A percentile compares a stretch with the other conserved stretches of the same genome.
Evolutionary conservation across 2,329 filamentous ascomycete genomes (phyloP).

Genomic region (Domatiomyces catenatus): DNA sequence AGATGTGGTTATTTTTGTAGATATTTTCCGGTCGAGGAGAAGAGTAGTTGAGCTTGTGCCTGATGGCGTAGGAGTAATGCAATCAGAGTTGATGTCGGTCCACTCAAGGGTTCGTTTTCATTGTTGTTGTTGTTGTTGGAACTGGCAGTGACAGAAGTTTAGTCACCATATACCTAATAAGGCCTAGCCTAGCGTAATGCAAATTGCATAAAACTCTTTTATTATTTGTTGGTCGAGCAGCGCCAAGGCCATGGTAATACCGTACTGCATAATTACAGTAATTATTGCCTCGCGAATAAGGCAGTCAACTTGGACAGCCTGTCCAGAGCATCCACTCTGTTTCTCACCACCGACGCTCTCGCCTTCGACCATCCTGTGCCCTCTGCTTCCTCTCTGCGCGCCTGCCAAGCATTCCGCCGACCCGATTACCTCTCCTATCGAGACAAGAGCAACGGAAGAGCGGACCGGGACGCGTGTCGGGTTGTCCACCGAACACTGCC

Average conservation of each 20-base stretch:
- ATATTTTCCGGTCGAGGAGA: not conserved
- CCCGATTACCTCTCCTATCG: not conserved
- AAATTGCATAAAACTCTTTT: too few species aligned
- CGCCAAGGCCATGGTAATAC: too few species aligned
- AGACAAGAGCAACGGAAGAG: not conserved
- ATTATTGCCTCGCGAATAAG: not conserved
- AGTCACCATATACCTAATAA: too few species aligned
- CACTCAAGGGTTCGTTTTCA: too few species aligned
- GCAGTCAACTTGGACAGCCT: not conserved
- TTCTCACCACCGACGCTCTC: not conserved
- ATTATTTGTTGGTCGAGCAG: too few species aligned
- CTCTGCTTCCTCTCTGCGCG: not conserved
- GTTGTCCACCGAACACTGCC: constrained; percentile 1
- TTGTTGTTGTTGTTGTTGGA: too few species aligned
- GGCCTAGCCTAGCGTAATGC: too few species aligned
- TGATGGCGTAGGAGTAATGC: too few species aligned
- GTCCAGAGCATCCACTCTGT: not conserved
- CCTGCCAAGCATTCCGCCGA: not conserved
- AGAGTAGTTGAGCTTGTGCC: not conserved
- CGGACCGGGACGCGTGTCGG: not conserved
- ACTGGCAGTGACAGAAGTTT: too few species aligned
- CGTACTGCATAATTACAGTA: too few species aligned
- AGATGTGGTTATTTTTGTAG: not conserved
- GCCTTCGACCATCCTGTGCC: not conserved
- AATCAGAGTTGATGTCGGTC: too few species aligned